Percentiles rank a stretch among this genome's conserved stretches.
phyloP scores from a whole-genome alignment of 768 basidiomycete genomes.

The Candolleomyces eurysporus region DNA sequence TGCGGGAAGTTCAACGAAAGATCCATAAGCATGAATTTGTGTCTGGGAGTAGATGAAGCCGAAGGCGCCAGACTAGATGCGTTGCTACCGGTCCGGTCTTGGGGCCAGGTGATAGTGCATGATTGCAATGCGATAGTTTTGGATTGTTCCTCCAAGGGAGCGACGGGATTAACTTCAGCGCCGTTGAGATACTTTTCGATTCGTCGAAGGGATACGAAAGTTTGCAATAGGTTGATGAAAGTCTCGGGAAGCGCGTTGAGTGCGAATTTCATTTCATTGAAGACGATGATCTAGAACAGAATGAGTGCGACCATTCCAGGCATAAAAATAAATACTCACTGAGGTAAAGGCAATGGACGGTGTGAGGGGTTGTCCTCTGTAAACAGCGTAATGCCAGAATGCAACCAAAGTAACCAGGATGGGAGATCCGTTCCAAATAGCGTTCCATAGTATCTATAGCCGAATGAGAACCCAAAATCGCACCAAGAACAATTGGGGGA shows the following conservation, averaged over 20 bases:
- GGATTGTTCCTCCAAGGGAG: slow-evolving; percentile 54
- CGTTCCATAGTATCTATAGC: slow-evolving; percentile 42
- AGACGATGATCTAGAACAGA: slow-evolving; percentile 36
- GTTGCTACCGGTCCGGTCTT: slow-evolving; percentile 55
- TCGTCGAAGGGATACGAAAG: slow-evolving; percentile 80
- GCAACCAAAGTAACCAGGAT: slow-evolving; percentile 60
- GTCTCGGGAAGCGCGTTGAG: slow-evolving; percentile 88
- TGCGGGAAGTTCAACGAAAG: slow-evolving; percentile 74
- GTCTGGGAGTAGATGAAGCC: slow-evolving; percentile 65
- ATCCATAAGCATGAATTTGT: slow-evolving; percentile 81
- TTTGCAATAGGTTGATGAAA: slow-evolving; percentile 86
- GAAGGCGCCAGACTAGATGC: slow-evolving; percentile 48
- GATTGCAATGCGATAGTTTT: slow-evolving; percentile 72
- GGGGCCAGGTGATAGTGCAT: slow-evolving; percentile 90
- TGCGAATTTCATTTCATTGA: slow-evolving; percentile 85
- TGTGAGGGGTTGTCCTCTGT: slow-evolving; percentile 65
- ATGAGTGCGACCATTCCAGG: not conserved
- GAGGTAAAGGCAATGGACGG: slow-evolving; percentile 85
- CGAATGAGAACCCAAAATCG: not conserved
- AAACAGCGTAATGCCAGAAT: slow-evolving; percentile 72
- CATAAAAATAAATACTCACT: slow-evolving; percentile 31
- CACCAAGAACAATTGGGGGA: not conserved
- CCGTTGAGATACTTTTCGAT: slow-evolving; percentile 87
- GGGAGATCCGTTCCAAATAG: slow-evolving; percentile 64
- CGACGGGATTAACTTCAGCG: slow-evolving; percentile 67